These are phyloP conservation scores for Alternaria triticimaculans DNA, from an alignment of 2,329 filamentous ascomycete species.

Conservation along the genomic window DNA sequence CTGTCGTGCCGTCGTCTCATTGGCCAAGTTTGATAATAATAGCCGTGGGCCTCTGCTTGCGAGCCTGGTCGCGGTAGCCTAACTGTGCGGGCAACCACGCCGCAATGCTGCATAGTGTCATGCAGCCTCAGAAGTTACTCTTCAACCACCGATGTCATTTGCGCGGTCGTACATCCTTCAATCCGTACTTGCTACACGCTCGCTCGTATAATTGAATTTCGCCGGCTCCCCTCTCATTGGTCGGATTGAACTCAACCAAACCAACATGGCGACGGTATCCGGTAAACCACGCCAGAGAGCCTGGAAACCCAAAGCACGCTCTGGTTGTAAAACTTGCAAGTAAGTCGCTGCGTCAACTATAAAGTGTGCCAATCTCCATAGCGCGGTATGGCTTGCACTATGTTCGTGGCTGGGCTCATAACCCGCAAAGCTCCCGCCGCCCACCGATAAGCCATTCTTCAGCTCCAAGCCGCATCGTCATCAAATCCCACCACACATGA, in stretches of 20 bases:
- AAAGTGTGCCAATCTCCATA: background rate
- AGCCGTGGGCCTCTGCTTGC: background rate
- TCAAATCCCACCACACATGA: no score
- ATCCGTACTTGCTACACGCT: background rate
- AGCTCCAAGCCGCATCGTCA: background rate
- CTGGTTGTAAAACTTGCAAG: slow-evolving; percentile 28
- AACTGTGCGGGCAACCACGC: background rate
- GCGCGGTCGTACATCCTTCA: slow-evolving; percentile 2
- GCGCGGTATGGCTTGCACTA: background rate
- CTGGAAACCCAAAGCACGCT: slow-evolving; percentile 23
- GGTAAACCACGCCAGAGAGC: slow-evolving; percentile 23
- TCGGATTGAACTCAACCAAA: background rate
- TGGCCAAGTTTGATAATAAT: background rate
- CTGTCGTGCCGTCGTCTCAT: background rate
- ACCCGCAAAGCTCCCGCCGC: background rate
- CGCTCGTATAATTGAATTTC: background rate
- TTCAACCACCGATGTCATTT: slow-evolving; percentile 5
- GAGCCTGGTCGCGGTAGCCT: background rate
- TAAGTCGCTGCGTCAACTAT: slow-evolving; percentile 10
- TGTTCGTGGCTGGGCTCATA: background rate
- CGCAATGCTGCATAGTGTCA: slow-evolving; percentile 8
- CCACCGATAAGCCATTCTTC: background rate
- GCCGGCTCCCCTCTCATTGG: background rate
- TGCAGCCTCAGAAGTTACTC: slow-evolving; percentile 7
- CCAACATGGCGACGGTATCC: slow-evolving; percentile 5